Base-by-base conservation (phyloP, 2,329 filamentous ascomycete species). In the Cordyceps fumosorosea region DNA sequence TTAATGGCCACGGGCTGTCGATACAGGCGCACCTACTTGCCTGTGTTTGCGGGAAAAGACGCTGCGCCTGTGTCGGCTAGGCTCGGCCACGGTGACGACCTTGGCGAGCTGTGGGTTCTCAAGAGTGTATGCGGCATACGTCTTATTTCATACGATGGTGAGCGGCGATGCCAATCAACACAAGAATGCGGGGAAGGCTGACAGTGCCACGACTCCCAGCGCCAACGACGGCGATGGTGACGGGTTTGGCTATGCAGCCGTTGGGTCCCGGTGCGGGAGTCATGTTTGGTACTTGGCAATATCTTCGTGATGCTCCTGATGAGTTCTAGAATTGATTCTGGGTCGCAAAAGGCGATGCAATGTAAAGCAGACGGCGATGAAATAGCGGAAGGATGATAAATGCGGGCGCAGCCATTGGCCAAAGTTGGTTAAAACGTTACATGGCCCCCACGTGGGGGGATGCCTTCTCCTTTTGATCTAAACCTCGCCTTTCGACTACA, bases 171-270 rank as follows among this genome's bases (percentile, higher is more conserved):
- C 3, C 12, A 20, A n/a, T 29, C 7, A 48, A 11, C 18, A 2
- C 18, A 59, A 44, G 22, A 42, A 32, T 56, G 32, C 45, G 26
- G 32, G 52, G 22, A 5, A 56, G 50, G 44, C 64, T 34, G 52
- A 64, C 62, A 29, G 60, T 57, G 14, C 64, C 64, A 50, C 64
- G 62, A 45, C 62, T 64, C 26, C 64, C 64, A 5, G 64, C 64
- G 45, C 64, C 64, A 5, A 65, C 62, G 10, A 65, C 62, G 5
- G 58, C 64, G 48, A 65, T 64, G 11, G 64, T 64, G 16, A 65
- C 62, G 12, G 54, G 61, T 7, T 57, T 50, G 5, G 42, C 32
- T n/a, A 32, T 7, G 20, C 52, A n/a, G 44, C 54, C 56, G 51
- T 51, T 60, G 24, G 40, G 53, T 40, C n/a, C 37, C 60, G 20